Evolutionary conservation across 495 filamentous ascomycete genomes (phyloP).

Genomic region (Hypoxylon intermedium): DNA sequence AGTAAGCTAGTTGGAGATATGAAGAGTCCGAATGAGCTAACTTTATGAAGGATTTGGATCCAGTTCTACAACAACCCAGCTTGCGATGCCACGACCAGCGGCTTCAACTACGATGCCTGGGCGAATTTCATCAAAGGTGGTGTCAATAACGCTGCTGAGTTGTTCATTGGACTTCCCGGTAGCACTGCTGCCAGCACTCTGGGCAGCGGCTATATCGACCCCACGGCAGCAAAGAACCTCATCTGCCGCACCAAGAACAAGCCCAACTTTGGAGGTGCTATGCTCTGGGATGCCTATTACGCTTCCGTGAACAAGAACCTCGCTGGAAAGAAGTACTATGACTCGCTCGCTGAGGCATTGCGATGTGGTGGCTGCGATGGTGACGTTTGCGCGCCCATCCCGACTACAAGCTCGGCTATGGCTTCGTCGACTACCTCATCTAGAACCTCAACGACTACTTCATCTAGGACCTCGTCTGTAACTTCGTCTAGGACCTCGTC

Average conservation of each 20-base stretch:
- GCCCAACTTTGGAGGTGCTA: constrained; percentile 50
- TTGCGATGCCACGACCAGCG: constrained; percentile 56
- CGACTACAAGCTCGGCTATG: constrained; percentile 16
- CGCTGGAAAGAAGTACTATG: constrained; percentile 40
- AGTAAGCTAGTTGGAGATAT: constrained; percentile 11
- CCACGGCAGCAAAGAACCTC: constrained; percentile 25
- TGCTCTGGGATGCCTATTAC: constrained; percentile 50
- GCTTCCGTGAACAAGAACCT: constrained; percentile 35
- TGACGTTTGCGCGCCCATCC: constrained; percentile 19
- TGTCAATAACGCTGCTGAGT: constrained; percentile 64
- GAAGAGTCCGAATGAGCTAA: no score
- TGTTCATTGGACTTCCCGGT: constrained; percentile 71
- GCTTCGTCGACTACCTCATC: constrained; percentile 19
- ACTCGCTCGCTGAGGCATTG: constrained; percentile 36
- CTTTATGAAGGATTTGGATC: constrained; percentile 56
- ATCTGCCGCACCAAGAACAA: constrained; percentile 45
- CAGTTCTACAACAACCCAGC: constrained; percentile 77
- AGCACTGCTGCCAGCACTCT: constrained; percentile 42
- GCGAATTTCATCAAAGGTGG: constrained; percentile 61
- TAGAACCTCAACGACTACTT: no score
- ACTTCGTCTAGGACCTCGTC: constrained; percentile 9
- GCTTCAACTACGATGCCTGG: constrained; percentile 72
- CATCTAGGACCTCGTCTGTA: constrained; percentile 9
- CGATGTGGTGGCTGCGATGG: constrained; percentile 29
- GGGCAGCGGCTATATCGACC: constrained; percentile 45